A percentile compares a stretch with the other conserved stretches of the same genome.
Evolutionary conservation across 2,329 filamentous ascomycete species (phyloP).

Genomic region (Colletotrichum nymphaeae): DNA sequence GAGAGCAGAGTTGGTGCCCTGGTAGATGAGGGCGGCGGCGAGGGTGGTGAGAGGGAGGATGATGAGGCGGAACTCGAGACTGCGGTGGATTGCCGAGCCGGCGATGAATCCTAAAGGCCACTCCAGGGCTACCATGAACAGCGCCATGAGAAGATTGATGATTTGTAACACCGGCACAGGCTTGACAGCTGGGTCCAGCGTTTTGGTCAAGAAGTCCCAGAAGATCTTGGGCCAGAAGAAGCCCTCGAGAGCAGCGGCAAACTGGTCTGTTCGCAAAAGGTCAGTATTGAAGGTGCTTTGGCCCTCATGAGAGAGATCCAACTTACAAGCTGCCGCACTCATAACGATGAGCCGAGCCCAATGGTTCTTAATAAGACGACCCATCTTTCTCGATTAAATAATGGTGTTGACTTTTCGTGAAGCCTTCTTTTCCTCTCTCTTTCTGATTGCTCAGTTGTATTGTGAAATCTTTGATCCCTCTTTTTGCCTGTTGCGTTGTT

Average conservation of each 20-base stretch:
- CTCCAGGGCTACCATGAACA: slow-evolving; percentile 86
- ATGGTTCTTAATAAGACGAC: slow-evolving; percentile 99
- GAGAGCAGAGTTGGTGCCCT: slow-evolving; percentile 89
- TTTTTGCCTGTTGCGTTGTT: slow-evolving; percentile 15
- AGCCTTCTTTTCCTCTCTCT: slow-evolving; percentile 30
- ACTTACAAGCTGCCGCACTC: slow-evolving; percentile 81
- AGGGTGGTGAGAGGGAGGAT: slow-evolving; percentile 84
- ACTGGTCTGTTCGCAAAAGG: slow-evolving; percentile 75
- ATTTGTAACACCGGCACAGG: slow-evolving; percentile 90
- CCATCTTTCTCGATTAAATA: slow-evolving; percentile 70
- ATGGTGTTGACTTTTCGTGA: slow-evolving; percentile 17
- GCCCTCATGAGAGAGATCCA: not conserved
- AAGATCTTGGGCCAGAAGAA: slow-evolving; percentile 99
- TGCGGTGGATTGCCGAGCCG: slow-evolving; percentile 83
- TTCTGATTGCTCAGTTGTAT: slow-evolving; percentile 23
- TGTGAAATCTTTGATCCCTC: slow-evolving; percentile 1
- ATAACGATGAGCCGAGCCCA: slow-evolving; percentile 95
- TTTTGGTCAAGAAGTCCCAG: slow-evolving; percentile 95
- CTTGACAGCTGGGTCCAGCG: slow-evolving; percentile 86
- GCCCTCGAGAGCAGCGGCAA: slow-evolving; percentile 82
- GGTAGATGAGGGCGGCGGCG: slow-evolving; percentile 83
- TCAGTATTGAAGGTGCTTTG: slow-evolving; percentile 40
- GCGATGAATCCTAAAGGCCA: slow-evolving; percentile 87
- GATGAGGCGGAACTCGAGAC: slow-evolving; percentile 86
- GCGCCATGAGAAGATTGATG: slow-evolving; percentile 85